phyloP scores from a whole-genome alignment of 768 basidiomycete species.

The Russula olivacea region DNA sequence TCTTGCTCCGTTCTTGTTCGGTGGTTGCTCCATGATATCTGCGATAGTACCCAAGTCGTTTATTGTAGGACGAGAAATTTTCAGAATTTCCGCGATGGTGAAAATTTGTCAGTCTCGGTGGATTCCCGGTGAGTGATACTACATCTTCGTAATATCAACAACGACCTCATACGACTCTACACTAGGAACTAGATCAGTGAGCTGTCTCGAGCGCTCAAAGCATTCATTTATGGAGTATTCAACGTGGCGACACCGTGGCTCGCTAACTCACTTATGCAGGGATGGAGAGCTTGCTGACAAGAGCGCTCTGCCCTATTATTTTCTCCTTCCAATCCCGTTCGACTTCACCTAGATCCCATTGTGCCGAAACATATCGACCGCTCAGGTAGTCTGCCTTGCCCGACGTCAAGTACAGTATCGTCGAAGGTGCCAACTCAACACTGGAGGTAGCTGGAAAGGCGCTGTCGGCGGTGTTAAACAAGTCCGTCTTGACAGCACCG shows the following conservation, averaged over 20 bases:
- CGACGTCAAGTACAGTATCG: constrained; percentile 9
- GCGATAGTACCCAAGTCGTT: no score
- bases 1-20: no score
- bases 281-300: constrained; percentile 7
- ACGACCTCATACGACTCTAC: no score
- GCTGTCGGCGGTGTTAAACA: not conserved
- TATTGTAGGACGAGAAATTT: no score
- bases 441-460: not conserved
- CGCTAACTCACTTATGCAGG: not conserved
- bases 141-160: no score
- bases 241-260: no score
- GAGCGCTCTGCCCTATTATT: constrained; percentile 1
- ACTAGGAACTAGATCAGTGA: no score
- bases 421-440: not conserved
- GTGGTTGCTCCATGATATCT: no score
- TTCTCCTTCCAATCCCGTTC: constrained; percentile 14
- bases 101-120: not conserved
- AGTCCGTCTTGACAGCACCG: not conserved
- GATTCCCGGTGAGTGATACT: no score
- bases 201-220: no score
- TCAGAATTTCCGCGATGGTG: not conserved
- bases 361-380: constrained; percentile 1
- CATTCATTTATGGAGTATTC: no score
- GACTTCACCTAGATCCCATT: constrained; percentile 10
- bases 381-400: constrained; percentile 11